phyloP scores from a whole-genome alignment of 148 eudicot genomes.

The Nepenthes mirabilis region DNA sequence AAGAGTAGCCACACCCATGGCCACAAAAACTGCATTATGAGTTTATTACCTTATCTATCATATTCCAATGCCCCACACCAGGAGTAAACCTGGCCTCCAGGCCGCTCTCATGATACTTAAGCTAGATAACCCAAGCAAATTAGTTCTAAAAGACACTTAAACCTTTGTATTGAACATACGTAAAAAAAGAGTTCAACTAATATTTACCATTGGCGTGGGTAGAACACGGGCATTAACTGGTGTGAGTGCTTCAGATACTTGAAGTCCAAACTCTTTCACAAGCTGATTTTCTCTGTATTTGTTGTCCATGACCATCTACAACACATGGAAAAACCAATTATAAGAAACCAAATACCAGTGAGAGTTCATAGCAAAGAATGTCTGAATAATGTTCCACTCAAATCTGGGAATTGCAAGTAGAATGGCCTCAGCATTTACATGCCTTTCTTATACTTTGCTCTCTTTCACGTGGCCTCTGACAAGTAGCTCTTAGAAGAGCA shows the following conservation, averaged over 20 bases:
- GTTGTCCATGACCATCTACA: constrained; percentile 45
- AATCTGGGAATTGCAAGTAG: background rate
- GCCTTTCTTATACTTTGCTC: constrained; percentile 38
- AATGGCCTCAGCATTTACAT: background rate
- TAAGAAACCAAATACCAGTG: background rate
- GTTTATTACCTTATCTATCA: constrained; percentile 56
- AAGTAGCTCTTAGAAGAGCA: constrained; percentile 54
- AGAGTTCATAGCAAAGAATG: background rate
- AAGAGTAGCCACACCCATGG: background rate
- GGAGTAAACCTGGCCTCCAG: constrained; percentile 38
- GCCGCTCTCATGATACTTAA: constrained; percentile 49
- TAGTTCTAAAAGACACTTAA: background rate
- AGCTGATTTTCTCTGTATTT: constrained; percentile 24
- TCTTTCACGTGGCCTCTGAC: constrained; percentile 59
- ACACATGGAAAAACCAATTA: background rate
- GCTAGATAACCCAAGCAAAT: constrained; percentile 18
- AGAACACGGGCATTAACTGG: constrained; percentile 67
- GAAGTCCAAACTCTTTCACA: constrained; percentile 61
- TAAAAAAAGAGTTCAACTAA: background rate
- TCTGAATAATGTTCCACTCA: background rate
- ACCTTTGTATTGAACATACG: background rate
- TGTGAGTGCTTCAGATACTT: constrained; percentile 21
- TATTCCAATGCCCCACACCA: constrained; percentile 72
- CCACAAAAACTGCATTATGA: background rate
- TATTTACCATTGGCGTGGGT: constrained; percentile 59